Evolutionary conservation across 2,329 filamentous ascomycete species (phyloP).

Genomic region (Colletotrichum brevisporum): DNA sequence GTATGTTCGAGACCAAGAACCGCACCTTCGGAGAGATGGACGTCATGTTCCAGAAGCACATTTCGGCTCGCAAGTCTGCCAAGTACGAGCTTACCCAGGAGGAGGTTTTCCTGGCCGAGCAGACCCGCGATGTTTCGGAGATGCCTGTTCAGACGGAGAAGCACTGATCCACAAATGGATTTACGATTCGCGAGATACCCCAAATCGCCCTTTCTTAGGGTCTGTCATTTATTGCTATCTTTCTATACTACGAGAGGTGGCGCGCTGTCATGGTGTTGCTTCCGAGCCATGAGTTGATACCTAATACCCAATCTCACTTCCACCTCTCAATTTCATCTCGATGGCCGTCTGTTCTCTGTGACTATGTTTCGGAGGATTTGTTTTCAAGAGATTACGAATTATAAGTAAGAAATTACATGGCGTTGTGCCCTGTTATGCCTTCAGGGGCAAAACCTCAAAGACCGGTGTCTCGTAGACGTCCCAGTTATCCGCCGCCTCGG

Average conservation of each 20-base stretch:
- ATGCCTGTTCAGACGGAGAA: constrained; percentile 19
- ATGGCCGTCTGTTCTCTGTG: neutral
- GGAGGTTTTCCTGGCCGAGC: constrained; percentile 45
- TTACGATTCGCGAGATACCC: constrained; percentile 27
- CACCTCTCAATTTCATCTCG: no score
- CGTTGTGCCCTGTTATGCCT: neutral
- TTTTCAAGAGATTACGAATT: neutral
- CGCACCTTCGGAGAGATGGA: constrained; percentile 62
- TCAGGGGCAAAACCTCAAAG: constrained; percentile 46
- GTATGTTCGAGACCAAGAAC: constrained; percentile 60
- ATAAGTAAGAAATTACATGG: neutral
- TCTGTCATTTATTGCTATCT: constrained; percentile 19
- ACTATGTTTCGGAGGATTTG: neutral
- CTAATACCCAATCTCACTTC: constrained; percentile 19
- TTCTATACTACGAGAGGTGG: constrained; percentile 16
- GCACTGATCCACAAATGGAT: constrained; percentile 3
- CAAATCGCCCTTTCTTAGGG: neutral
- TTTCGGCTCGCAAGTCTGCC: constrained; percentile 56
- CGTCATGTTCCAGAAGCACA: constrained; percentile 55
- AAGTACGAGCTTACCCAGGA: constrained; percentile 53
- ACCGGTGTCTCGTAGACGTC: constrained; percentile 38
- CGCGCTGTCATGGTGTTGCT: neutral
- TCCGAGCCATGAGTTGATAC: constrained; percentile 5
- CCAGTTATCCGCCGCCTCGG: constrained; percentile 34
- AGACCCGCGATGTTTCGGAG: constrained; percentile 9